These are phyloP conservation scores for Elsinoe ampelina DNA, from an alignment of 2,329 filamentous ascomycete genomes.

Conservation along the genomic window DNA sequence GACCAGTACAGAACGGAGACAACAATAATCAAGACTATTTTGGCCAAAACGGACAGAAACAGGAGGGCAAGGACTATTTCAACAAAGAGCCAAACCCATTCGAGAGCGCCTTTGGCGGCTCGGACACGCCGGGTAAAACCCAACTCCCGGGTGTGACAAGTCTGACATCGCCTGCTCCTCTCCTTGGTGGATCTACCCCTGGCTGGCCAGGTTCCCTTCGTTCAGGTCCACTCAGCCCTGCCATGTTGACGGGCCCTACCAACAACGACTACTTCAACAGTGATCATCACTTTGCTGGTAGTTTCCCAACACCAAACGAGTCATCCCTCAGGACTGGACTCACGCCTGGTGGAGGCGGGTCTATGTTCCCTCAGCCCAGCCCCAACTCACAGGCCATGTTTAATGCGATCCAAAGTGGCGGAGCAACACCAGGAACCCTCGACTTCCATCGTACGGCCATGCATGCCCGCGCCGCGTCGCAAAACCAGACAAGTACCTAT, in stretches of 20 bases:
- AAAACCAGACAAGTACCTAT: conserved; percentile 32
- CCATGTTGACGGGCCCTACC: conserved; percentile 82
- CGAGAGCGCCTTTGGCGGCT: conserved; percentile 77
- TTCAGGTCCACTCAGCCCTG: conserved; percentile 87
- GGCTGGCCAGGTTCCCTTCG: conserved; percentile 83
- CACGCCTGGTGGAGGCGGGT: conserved; percentile 88
- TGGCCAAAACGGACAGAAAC: conserved; percentile 22
- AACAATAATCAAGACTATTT: conserved; percentile 44
- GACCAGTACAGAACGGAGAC: conserved; percentile 30
- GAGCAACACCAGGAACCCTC: conserved; percentile 77
- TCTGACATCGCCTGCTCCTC: conserved; percentile 79
- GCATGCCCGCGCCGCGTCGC: conserved; percentile 57
- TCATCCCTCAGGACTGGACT: conserved; percentile 84
- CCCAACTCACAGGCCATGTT: conserved; percentile 79
- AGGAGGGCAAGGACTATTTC: conserved; percentile 40
- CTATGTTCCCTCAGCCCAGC: conserved; percentile 91
- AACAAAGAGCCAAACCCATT: conserved; percentile 91
- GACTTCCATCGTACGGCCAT: conserved; percentile 94
- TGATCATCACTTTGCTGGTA: conserved; percentile 70
- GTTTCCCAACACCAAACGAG: conserved; percentile 93
- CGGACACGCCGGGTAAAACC: conserved; percentile 70
- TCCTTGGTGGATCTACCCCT: conserved; percentile 63
- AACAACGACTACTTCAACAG: conserved; percentile 70
- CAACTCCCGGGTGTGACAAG: conserved; percentile 84
- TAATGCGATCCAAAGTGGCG: conserved; percentile 67